Percentiles rank a stretch among this genome's conserved stretches.
phyloP scores from a whole-genome alignment of 108 stramenopile species.

The Conticribra weissflogii region DNA sequence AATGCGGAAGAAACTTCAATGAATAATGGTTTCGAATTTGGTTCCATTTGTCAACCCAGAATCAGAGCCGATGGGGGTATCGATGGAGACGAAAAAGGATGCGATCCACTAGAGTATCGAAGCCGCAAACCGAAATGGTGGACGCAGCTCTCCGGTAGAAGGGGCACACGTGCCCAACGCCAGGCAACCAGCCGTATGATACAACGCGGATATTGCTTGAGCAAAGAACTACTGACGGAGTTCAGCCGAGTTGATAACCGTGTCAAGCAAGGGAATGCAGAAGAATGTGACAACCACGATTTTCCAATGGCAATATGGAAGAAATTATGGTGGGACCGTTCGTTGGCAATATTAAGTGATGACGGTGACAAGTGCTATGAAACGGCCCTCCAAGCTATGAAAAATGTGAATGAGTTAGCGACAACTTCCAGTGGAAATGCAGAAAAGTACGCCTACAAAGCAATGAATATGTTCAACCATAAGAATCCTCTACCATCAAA shows the following conservation, averaged over 20 bases:
- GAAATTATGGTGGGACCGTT: constrained; percentile 27
- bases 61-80: no score
- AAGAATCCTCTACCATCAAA: constrained; percentile 20
- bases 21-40: no score
- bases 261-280: constrained; percentile 19
- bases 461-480: constrained; percentile 25
- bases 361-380: neutral
- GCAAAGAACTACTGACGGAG: constrained; percentile 29
- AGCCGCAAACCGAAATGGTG: constrained; percentile 79
- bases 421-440: neutral
- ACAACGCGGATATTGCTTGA: constrained; percentile 34
- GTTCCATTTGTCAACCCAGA: no score
- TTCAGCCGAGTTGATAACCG: constrained; percentile 38
- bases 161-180: constrained; percentile 65
- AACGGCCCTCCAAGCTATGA: neutral
- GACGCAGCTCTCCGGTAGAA: constrained; percentile 55
- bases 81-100: no score
- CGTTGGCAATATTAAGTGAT: constrained; percentile 15
- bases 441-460: constrained; percentile 21
- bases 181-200: constrained; percentile 54
- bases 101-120: no score
- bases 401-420: neutral
- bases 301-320: constrained; percentile 3
- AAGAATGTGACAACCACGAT: neutral
- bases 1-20: no score